These are phyloP conservation scores for Elaeis guineensis DNA, from an alignment of 176 grass and related monocot genomes.

Conservation along the genomic window DNA sequence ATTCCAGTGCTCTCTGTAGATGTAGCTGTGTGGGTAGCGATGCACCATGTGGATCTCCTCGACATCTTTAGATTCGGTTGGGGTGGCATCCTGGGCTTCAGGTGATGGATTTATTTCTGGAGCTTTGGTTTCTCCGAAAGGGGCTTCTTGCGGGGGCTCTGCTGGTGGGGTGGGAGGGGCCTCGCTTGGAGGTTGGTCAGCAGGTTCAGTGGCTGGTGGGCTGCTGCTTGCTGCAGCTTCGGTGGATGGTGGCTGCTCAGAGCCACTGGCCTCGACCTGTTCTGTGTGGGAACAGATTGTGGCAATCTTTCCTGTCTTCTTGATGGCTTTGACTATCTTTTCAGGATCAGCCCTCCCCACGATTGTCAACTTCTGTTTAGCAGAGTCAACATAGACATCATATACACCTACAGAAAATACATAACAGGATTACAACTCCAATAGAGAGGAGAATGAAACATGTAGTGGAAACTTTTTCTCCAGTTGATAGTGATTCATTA, in stretches of 20 bases:
- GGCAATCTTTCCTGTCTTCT: slow-evolving; percentile 57
- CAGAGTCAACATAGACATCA: slow-evolving; percentile 48
- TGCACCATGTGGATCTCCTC: slow-evolving; percentile 36
- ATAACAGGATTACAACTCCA: background rate
- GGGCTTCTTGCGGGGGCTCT: slow-evolving; percentile 15
- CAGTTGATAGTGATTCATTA: background rate
- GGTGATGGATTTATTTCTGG: background rate
- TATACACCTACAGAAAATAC: slow-evolving; percentile 43
- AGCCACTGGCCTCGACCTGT: slow-evolving; percentile 2
- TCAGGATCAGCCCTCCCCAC: slow-evolving; percentile 58
- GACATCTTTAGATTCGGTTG: slow-evolving; percentile 3
- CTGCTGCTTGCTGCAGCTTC: slow-evolving; percentile 10
- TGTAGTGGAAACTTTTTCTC: background rate
- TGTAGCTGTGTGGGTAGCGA: slow-evolving; percentile 27
- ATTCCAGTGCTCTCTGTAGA: slow-evolving; percentile 24
- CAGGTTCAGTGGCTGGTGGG: slow-evolving; percentile 12
- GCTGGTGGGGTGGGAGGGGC: slow-evolving; percentile 5
- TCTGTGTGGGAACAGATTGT: slow-evolving; percentile 54
- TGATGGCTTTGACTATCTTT: slow-evolving; percentile 77
- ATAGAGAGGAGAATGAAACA: background rate
- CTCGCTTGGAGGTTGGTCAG: background rate
- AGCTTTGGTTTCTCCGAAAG: slow-evolving; percentile 14
- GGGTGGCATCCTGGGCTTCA: slow-evolving; percentile 4
- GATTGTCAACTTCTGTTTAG: slow-evolving; percentile 66
- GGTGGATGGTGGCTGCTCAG: background rate